Evolutionary conservation across 305 asterid species (phyloP).

Genomic region (Fraxinus dipetala): DNA sequence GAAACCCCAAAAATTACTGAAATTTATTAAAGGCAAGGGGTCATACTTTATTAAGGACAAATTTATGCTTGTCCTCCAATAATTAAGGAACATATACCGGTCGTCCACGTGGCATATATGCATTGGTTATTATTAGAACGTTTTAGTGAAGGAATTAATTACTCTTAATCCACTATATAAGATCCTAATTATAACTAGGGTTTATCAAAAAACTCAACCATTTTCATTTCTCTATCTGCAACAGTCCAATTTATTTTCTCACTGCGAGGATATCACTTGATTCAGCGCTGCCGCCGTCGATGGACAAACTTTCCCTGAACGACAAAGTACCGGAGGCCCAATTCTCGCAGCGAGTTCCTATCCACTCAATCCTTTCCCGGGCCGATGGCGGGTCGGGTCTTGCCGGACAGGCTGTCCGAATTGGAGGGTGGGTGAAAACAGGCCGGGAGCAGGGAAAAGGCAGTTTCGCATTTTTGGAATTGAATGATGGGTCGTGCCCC

Average conservation of each 20-base stretch:
- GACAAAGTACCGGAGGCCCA: slow-evolving; percentile 47
- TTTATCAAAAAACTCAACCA: background rate
- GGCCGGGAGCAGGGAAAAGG: slow-evolving; percentile 90
- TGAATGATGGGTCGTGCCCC: slow-evolving; percentile 86
- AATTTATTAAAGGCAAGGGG: background rate
- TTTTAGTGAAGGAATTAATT: background rate
- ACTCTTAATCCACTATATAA: background rate
- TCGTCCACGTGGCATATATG: background rate
- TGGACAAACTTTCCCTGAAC: slow-evolving; percentile 43
- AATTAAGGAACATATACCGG: background rate
- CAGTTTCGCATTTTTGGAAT: slow-evolving; percentile 67
- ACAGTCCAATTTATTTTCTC: background rate
- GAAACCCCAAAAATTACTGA: background rate
- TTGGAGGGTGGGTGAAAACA: slow-evolving; percentile 93
- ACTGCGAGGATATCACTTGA: slow-evolving; percentile 42
- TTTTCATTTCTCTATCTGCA: background rate
- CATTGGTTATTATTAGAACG: background rate
- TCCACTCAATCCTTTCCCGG: slow-evolving; percentile 56
- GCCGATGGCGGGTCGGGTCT: slow-evolving; percentile 76
- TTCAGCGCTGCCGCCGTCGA: slow-evolving; percentile 40
- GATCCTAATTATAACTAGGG: background rate
- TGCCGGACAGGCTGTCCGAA: slow-evolving; percentile 54
- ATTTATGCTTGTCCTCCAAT: background rate
- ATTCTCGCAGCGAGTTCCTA: slow-evolving; percentile 78
- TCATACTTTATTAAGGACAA: background rate